Percentiles rank a stretch among this genome's conserved stretches.
phyloP scores from a whole-genome alignment of 2,329 filamentous ascomycete genomes.

The Colletotrichum echinochloae region DNA sequence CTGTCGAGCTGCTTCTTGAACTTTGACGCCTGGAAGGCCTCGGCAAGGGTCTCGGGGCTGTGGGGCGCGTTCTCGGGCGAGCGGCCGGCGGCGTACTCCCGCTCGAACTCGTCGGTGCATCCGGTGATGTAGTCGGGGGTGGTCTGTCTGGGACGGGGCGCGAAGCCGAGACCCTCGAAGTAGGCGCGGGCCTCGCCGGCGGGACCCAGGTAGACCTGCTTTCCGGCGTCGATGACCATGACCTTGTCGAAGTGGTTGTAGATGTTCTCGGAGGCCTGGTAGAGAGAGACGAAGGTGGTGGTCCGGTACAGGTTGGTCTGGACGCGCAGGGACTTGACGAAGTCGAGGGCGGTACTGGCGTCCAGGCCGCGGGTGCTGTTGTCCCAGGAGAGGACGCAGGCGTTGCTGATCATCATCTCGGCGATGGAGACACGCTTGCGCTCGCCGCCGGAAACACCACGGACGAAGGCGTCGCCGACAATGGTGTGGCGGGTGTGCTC shows the following conservation, averaged over 20 bases:
- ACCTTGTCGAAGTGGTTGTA: constrained; percentile 87
- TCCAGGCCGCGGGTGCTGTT: constrained; percentile 79
- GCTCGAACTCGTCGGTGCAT: constrained; percentile 86
- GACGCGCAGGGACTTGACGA: constrained; percentile 77
- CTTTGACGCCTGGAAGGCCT: constrained; percentile 76
- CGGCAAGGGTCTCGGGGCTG: constrained; percentile 72
- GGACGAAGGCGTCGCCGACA: constrained; percentile 84
- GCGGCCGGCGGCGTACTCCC: constrained; percentile 77
- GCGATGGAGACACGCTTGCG: constrained; percentile 85
- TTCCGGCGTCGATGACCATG: constrained; percentile 81
- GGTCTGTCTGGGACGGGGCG: constrained; percentile 80
- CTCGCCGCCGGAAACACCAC: constrained; percentile 84
- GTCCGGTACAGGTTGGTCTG: constrained; percentile 87
- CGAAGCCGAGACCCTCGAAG: constrained; percentile 82
- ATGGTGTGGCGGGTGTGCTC: constrained; percentile 88
- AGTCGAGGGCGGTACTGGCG: constrained; percentile 75
- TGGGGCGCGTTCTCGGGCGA: constrained; percentile 76
- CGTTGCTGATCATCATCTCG: constrained; percentile 83
- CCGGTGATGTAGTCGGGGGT: constrained; percentile 86
- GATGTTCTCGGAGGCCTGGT: constrained; percentile 87
- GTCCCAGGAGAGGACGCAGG: constrained; percentile 80
- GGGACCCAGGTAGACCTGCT: constrained; percentile 81
- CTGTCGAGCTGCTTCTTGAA: constrained; percentile 66
- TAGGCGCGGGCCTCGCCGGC: constrained; percentile 75
- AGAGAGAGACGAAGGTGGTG: constrained; percentile 86